Percentiles rank a stretch among this genome's conserved stretches.
These are phyloP conservation scores for Colletotrichum noveboracense DNA, from an alignment of 2,329 filamentous ascomycete species.

Conservation along the genomic window DNA sequence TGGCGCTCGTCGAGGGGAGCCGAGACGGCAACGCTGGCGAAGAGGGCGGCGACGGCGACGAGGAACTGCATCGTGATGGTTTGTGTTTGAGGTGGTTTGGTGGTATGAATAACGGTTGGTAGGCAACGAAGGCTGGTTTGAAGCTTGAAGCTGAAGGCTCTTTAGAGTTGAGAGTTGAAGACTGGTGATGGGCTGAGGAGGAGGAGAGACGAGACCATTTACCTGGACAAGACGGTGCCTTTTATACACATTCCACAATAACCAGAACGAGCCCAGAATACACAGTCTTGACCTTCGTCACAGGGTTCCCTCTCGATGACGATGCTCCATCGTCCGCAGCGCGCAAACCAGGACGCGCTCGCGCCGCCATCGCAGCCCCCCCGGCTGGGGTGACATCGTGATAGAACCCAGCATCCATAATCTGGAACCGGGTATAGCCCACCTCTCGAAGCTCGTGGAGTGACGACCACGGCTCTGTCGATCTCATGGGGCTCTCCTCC, in stretches of 20 bases:
- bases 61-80: conserved; percentile 20
- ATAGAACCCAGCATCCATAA: conserved; percentile 2
- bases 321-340: not conserved
- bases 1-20: conserved; percentile 38
- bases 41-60: conserved; percentile 14
- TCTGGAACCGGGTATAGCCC: not conserved
- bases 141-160: not conserved
- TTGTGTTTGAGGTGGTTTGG: not conserved
- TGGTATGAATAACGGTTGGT: not conserved
- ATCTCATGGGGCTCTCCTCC: not conserved
- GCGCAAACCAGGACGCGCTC: not conserved
- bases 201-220: not conserved
- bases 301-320: conserved; percentile 6
- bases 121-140: not conserved
- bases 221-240: not conserved
- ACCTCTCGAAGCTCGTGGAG: not conserved
- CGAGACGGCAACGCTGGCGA: conserved; percentile 30
- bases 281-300: conserved; percentile 14
- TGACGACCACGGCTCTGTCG: conserved; percentile 10
- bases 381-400: conserved; percentile 10
- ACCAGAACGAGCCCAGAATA: not conserved
- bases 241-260: conserved; percentile 8
- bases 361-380: not conserved
- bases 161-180: not conserved
- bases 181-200: not conserved